Base-by-base conservation (phyloP, 2,329 filamentous ascomycete species). In the Colletotrichum endophyticum region DNA sequence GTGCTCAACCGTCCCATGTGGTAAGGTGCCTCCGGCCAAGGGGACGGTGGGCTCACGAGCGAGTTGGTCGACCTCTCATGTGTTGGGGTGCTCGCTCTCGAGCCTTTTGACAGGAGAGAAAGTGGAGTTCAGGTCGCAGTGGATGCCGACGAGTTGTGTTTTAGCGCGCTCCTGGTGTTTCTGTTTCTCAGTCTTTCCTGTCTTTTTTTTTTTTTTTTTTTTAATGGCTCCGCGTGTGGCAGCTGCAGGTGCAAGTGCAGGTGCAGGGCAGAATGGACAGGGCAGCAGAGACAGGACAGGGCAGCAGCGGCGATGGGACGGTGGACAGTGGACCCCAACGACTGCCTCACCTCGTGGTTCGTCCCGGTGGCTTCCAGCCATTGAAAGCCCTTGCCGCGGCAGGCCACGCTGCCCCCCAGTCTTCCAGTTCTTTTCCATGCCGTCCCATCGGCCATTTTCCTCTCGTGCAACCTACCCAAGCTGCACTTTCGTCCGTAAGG, bases 101-200 rank as follows among this genome's bases (percentile, higher is more conserved):
- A 72, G 36, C 73, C 73, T 53, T 73, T 75, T 73, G 70, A 72
- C 32, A 73, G 64, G 56, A 73, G 39, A n/a, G 36, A 32, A 22
- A 28, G 73, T 73, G 70, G 70, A 76, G 68, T 68, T 73, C 70
- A 73, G 63, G 73, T 73, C 39, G 30, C 32, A 73, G 62, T 73
- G 73, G 73, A 63, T 75, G 64, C 64, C 57, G 57, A 76, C 64
- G 59, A 62, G 32, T 64, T n/a, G 57, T 76, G 73, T 76, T 76
- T 76, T 76, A 76, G 73, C 70, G 70, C 49, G 59, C 73, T 70
- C 34, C 59, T 72, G 62, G 67, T 75, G 73, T 73, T 73, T 73
- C 70, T 56, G 73, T 66, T 70, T 64, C 49, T 69, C 44, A 49
- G 44, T 49, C 44, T n/a, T 49, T n/a, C 3, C 39, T 49, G 39